Evolutionary conservation across 108 stramenopile species (phyloP), one percentile per base, ranked within the genome.

Genomic region (Heterococcus sp.): DNA sequence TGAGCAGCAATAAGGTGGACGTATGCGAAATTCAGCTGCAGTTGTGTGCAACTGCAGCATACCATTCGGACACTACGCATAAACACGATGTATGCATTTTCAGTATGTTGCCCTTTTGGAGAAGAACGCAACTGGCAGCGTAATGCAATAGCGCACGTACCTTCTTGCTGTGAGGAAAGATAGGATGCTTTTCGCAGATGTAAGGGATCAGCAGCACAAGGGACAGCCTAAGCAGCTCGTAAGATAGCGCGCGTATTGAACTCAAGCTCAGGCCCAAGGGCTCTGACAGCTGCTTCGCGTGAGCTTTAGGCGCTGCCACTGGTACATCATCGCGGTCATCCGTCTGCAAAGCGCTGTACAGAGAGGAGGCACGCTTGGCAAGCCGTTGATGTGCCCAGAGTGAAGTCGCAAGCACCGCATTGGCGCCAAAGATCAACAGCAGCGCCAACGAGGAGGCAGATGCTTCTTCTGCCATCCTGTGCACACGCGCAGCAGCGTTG

Each of bases 161-260:
- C 84, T 87, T 87, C 65, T 85, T 64, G 37, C 67, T 63, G 74
- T 84, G 86, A 0, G 78, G 76, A 32, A 85, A 87, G 21, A 78
- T 33, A 21, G 86, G 86, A 4, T 76, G 39, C 46, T 84, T 65
- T 70, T 87, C 86, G 74, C 86, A 87, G 37, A 84, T 35, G 39
- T 78, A 87, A 1, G 72, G 46, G 65, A 84, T 74, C 66, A 74
- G 69, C 67, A 87, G 74, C 66, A 87, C 35, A 1, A 39, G 31
- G 2, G 84, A 79, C 2, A 87, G 75, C 11, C 78, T 40, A 11
- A 74, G 11, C 1, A 80, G n/a, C 66, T 87, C 86, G n/a, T 74
- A 35, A 29, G 46, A 69, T n/a, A 87, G 74, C 1, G 76, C 69
- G 27, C 75, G 35, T 37, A 87, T 65, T 11, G 83, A 82, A 0